Evolutionary conservation across 495 filamentous ascomycete genomes (phyloP), one percentile per base, ranked within the genome.

Genomic region (Platismatia glauca): DNA sequence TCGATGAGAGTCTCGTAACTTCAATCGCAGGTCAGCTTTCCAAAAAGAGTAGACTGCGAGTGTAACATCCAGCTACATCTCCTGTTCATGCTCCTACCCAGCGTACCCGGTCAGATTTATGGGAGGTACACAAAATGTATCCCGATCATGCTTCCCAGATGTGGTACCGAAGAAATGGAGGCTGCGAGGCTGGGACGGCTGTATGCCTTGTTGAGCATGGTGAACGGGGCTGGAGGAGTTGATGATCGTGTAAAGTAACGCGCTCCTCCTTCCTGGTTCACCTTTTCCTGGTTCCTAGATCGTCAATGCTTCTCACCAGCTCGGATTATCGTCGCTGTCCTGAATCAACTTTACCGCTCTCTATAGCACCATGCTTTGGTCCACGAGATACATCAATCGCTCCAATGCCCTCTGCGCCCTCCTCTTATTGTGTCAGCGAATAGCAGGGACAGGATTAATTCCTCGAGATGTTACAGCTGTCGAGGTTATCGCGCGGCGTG

Each of bases 381-480:
- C 11, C 33, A 41, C 52, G 27, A 55, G 41, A 56, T 22, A n/a
- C 33, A 35, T 62, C 50, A 31, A 62, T 37, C 18, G 24, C n/a
- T 22, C 46, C 53, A 48, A 7, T 15, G 2, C 46, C 33, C 35
- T 66, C 52, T 55, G n/a, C 33, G 52, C 59, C 38, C 35, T 62
- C 20, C 12, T 55, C 9, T 18, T 59, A 20, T 31, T 44, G 16
- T n/a, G 27, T 20, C 59, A 52, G 43, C 34, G 59, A 34, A 46
- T 11, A 9, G 8, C 38, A 9, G 59, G 34, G 43, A 24, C 55
- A 24, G 29, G 37, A 27, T 43, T 43, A 20, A 4, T 39, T 2
- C 58, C 53, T 20, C 58, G 31, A 41, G 46, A 44, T 24, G 27
- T 44, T 5, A 11, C 46, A n/a, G 27, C 52, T 31, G 8, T 11